Conservation (phyloP, 306 rosid genomes). For the Medicago arabica region DNA sequence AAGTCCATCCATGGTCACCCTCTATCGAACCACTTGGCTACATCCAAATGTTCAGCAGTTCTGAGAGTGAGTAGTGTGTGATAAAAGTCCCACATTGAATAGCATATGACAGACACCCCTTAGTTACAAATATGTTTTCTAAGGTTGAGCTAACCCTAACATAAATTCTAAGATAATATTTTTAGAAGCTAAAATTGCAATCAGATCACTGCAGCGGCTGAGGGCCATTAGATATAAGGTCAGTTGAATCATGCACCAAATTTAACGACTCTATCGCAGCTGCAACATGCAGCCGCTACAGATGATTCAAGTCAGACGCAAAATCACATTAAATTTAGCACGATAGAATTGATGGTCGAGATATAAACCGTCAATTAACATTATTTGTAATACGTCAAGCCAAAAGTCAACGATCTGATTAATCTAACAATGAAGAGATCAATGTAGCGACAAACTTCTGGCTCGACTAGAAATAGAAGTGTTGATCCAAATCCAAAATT, state of each 20-base stretch:
- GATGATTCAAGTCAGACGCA: neutral
- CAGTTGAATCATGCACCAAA: neutral
- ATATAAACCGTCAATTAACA: neutral
- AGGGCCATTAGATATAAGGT: neutral
- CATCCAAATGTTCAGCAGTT: too few species aligned
- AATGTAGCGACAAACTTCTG: neutral
- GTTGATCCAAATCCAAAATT: neutral
- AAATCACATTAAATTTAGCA: neutral
- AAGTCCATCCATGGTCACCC: neutral
- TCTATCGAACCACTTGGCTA: neutral
- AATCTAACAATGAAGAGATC: neutral
- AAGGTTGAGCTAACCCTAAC: neutral
- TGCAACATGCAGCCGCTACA: neutral
- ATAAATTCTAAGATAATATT: neutral
- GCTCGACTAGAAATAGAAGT: neutral
- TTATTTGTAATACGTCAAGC: neutral
- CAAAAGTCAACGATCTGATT: neutral
- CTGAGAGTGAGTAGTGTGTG: too few species aligned
- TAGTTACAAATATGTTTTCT: neutral
- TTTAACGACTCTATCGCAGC: neutral
- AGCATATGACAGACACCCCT: neutral
- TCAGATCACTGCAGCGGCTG: neutral
- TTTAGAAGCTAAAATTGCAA: neutral
- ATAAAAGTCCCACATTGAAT: too few species aligned
- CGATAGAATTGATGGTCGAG: neutral